Conservation (phyloP, 2,329 filamentous ascomycete genomes). For the Sphaceloma murrayae region DNA sequence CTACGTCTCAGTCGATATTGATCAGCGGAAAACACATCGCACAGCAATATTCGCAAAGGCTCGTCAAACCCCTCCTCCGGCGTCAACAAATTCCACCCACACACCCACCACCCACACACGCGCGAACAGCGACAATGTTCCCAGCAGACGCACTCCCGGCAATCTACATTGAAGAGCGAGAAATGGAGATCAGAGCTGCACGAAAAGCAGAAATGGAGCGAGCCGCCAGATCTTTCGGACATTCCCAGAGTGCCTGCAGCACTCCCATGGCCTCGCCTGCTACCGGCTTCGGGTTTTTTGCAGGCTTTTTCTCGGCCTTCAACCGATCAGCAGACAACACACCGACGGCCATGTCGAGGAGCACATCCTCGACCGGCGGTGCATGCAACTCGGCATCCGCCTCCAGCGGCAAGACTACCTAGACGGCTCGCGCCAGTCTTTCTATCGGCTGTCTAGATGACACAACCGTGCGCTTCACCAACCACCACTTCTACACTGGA, state of each 20-base stretch:
- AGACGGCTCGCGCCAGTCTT: not conserved
- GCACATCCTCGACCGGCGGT: conserved; percentile 15
- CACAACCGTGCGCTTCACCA: not conserved
- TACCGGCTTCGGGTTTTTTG: conserved; percentile 8
- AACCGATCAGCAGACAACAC: conserved; percentile 14
- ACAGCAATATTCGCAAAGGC: too few relatives aligned
- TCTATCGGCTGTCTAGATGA: conserved; percentile 11
- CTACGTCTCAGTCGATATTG: conserved; percentile 7
- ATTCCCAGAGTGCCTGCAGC: conserved; percentile 10
- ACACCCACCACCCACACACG: not conserved
- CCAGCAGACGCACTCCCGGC: conserved; percentile 27
- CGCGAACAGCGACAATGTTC: conserved; percentile 24
- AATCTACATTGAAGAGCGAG: conserved; percentile 28
- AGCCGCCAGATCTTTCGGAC: conserved; percentile 10
- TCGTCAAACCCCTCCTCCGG: not conserved
- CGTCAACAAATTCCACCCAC: not conserved
- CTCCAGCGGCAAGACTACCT: not conserved
- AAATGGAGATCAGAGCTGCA: conserved; percentile 15
- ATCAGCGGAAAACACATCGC: not conserved
- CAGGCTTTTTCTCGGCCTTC: conserved; percentile 16
- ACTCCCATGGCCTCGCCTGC: conserved; percentile 14
- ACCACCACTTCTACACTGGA: not conserved
- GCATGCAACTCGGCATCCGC: not conserved
- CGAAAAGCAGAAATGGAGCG: conserved; percentile 13
- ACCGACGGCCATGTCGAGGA: conserved; percentile 11